These are phyloP conservation scores for Bocquillonia castaneifolia DNA, from an alignment of 441 rosid species.

Conservation along the genomic window DNA sequence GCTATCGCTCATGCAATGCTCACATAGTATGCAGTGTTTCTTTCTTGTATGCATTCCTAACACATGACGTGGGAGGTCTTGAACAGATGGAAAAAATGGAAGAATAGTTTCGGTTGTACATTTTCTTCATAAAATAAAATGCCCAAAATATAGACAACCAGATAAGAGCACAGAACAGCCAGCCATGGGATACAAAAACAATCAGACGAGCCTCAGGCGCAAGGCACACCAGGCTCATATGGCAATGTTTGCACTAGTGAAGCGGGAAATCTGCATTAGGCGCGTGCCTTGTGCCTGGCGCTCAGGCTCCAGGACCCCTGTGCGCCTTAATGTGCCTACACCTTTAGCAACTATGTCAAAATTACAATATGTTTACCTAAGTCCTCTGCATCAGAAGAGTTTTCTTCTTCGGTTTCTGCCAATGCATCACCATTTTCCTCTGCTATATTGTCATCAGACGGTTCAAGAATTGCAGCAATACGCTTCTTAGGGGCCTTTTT, in stretches of 20 bases:
- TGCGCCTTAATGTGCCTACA: too few relatives aligned
- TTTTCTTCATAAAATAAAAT: neutral
- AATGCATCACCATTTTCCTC: constrained; percentile 55
- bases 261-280: too few relatives aligned
- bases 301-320: too few relatives aligned
- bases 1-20: neutral
- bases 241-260: too few relatives aligned
- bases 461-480: constrained; percentile 74
- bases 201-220: too few relatives aligned
- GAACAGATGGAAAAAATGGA: neutral
- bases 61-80: neutral
- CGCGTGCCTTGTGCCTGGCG: too few relatives aligned
- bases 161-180: neutral
- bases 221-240: too few relatives aligned
- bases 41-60: too few relatives aligned
- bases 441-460: constrained; percentile 48
- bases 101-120: neutral
- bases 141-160: neutral
- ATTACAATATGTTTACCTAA: constrained; percentile 41
- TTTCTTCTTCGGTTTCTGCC: constrained; percentile 62
- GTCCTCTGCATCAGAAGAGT: constrained; percentile 55
- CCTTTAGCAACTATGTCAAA: too few relatives aligned
- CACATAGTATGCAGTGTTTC: too few relatives aligned
- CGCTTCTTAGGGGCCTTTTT: constrained; percentile 82
- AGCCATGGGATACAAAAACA: neutral